These are phyloP conservation scores for Phylloporus arenicola DNA, from an alignment of 768 basidiomycete genomes.

Conservation along the genomic window DNA sequence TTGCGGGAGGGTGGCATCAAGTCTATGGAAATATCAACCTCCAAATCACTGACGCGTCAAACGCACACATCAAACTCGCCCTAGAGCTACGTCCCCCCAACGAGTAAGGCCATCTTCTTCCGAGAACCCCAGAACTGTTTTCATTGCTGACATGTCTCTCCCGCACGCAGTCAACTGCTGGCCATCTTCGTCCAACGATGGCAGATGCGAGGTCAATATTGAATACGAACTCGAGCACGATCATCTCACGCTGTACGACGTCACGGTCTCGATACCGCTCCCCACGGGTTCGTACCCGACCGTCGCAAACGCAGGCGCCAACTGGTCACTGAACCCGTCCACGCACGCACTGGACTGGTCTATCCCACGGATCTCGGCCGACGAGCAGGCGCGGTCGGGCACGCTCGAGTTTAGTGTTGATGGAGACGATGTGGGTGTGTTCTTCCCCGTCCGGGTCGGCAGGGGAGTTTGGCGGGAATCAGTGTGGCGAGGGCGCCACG, in stretches of 20 bases:
- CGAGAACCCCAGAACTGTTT: not conserved
- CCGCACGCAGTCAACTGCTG: slow-evolving; percentile 82
- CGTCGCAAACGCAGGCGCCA: slow-evolving; percentile 58
- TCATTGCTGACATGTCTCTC: not conserved
- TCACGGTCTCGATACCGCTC: slow-evolving; percentile 86
- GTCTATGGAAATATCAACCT: slow-evolving; percentile 91
- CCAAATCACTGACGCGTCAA: slow-evolving; percentile 70
- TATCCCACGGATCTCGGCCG: slow-evolving; percentile 58
- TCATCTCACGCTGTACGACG: slow-evolving; percentile 72
- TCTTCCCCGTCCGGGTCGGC: slow-evolving; percentile 89
- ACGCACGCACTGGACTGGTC: slow-evolving; percentile 85
- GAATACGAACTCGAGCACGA: slow-evolving; percentile 95
- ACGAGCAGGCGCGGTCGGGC: slow-evolving; percentile 55
- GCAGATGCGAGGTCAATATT: slow-evolving; percentile 91
- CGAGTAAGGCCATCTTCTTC: slow-evolving; percentile 53
- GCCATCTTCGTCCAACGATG: slow-evolving; percentile 89
- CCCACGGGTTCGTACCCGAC: slow-evolving; percentile 85
- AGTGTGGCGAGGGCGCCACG: slow-evolving; percentile 52
- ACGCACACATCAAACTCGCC: slow-evolving; percentile 64
- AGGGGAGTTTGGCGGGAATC: slow-evolving; percentile 78
- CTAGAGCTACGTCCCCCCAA: slow-evolving; percentile 87
- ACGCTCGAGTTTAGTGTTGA: slow-evolving; percentile 88
- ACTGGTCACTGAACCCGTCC: slow-evolving; percentile 78
- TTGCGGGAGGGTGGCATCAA: slow-evolving; percentile 88
- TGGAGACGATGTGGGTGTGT: slow-evolving; percentile 74